Evolutionary conservation across 75 land plant species (phyloP), one percentile per base, ranked within the genome.

Genomic region (Cryptomeria japonica): DNA sequence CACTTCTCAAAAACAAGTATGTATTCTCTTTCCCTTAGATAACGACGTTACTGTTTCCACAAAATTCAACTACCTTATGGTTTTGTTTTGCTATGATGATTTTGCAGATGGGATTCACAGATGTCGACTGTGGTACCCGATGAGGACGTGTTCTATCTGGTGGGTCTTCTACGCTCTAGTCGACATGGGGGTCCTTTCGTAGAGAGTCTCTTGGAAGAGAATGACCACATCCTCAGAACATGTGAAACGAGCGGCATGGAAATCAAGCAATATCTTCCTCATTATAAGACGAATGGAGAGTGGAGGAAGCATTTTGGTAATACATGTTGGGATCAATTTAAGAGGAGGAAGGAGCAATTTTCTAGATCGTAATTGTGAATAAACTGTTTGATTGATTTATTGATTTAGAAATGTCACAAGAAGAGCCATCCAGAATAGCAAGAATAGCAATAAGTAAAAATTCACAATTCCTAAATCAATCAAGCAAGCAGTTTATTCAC

Each of bases 31-130:
- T n/a, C 61, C 64, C 5, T 22, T 51, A 14, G 14, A 51, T 51
- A 51, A 51, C 16, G 15, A 51, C 0, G 22, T 3, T 56, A 19
- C 22, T 22, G 0, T 58, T 58, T 58, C 4, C 38, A 10, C n/a
- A 28, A 85, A 55, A 72, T 39, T 39, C 41, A 39, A 39, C 2
- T 39, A 39, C 2, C 41, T 39, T 2, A 39, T 39, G 2, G 2
- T 39, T 39, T 39, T 39, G 41, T 39, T 39, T 2, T 32, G 70
- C 34, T 9, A 10, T 32, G 3, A 72, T 55, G 80, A 9, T 85
- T 15, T 36, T 88, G 91, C 82, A 95, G 97, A 90, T 95, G 97
- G 97, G 94, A 95, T 87, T 86, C 88, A 15, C 36, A 89, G 28
- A 92, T 87, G 87, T 93, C 96, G 1, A 91, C 88, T n/a, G 94